These are phyloP conservation scores for Wickerhamiella infanticola DNA, from an alignment of 1,139 yeast species.

Conservation along the genomic window DNA sequence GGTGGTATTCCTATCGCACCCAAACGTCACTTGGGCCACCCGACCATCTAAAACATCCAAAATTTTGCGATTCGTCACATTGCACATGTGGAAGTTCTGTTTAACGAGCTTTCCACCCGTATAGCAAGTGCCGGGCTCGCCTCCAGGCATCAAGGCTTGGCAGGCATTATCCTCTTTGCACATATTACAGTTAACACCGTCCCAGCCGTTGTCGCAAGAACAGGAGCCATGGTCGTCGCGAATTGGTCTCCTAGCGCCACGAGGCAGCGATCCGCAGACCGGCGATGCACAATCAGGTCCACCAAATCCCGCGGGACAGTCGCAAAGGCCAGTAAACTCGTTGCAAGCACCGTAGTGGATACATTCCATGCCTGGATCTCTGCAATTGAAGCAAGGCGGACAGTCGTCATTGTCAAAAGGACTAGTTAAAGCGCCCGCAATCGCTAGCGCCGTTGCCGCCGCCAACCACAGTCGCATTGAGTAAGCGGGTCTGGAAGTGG, in stretches of 20 bases:
- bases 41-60: conserved; percentile 62
- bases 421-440: neutral
- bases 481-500: neutral
- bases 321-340: conserved; percentile 78
- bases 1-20: conserved; percentile 47
- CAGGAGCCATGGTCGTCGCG: conserved; percentile 40
- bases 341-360: conserved; percentile 81
- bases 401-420: conserved; percentile 2
- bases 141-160: conserved; percentile 78
- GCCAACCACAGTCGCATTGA: neutral
- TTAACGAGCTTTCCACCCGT: conserved; percentile 75
- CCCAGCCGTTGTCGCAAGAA: conserved; percentile 74
- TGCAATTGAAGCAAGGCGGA: conserved; percentile 61
- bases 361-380: conserved; percentile 79
- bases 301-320: conserved; percentile 84
- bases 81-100: conserved; percentile 78
- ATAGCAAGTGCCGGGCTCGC: conserved; percentile 76
- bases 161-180: conserved; percentile 64
- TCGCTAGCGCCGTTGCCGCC: neutral
- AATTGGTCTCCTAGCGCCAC: conserved; percentile 47
- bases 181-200: conserved; percentile 79
- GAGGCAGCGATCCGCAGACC: conserved; percentile 67
- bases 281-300: conserved; percentile 87
- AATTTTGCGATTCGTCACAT: conserved; percentile 77
- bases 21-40: conserved; percentile 82